Percentiles rank a stretch among this genome's conserved stretches.
Conservation (phyloP, 768 basidiomycete genomes). For the Strobilomyces confusus region DNA sequence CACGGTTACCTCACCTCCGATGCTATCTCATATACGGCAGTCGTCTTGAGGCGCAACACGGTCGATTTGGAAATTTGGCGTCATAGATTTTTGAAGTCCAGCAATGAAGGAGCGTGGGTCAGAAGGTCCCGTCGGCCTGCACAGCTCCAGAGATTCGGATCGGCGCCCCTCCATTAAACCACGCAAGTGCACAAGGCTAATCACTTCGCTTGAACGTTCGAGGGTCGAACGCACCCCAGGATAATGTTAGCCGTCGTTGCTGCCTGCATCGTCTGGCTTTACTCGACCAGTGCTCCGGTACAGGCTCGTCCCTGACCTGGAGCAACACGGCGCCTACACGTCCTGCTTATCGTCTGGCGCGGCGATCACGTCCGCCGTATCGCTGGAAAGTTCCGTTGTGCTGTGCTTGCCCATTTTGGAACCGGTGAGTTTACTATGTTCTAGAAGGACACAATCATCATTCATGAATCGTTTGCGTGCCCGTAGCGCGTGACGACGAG, state of each 20-base stretch:
- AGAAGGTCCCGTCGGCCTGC: background rate
- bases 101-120: background rate
- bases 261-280: background rate
- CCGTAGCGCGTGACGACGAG: background rate
- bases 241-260: no score
- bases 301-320: background rate
- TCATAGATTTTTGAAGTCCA: background rate
- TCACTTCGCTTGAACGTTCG: background rate
- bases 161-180: background rate
- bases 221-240: background rate
- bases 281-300: background rate
- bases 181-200: background rate
- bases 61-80: background rate
- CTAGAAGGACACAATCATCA: background rate
- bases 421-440: background rate
- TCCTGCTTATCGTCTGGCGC: background rate
- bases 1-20: background rate
- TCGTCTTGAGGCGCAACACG: background rate
- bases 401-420: background rate
- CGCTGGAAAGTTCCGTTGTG: background rate
- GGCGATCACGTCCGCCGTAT: conserved; percentile 6
- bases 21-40: no score
- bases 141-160: background rate
- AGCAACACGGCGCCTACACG: background rate
- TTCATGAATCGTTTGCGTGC: background rate